Evolutionary conservation across 2,329 filamentous ascomycete species (phyloP).

Genomic region (Fusarium longipes): DNA sequence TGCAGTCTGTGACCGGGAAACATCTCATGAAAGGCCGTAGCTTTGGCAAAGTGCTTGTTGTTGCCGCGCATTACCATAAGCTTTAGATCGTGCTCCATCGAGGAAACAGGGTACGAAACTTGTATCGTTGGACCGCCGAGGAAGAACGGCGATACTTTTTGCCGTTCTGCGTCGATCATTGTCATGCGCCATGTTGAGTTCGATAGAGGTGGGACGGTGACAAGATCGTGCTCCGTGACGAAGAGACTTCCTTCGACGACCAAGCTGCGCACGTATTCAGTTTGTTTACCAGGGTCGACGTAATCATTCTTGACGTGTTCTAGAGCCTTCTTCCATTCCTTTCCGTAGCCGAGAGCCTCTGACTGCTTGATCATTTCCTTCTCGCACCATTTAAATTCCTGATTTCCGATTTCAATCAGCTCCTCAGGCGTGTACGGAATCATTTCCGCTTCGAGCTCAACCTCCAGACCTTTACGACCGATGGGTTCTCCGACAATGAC

Average conservation of each 20-base stretch:
- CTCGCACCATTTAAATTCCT: conserved; percentile 34
- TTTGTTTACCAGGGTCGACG: conserved; percentile 31
- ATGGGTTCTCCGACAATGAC: conserved; percentile 27
- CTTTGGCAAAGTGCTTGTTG: conserved; percentile 28
- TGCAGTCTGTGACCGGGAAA: conserved; percentile 27
- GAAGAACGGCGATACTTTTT: conserved; percentile 28
- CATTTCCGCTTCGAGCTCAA: conserved; percentile 35
- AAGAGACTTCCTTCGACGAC: conserved; percentile 33
- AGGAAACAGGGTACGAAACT: conserved; percentile 25
- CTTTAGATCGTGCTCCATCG: conserved; percentile 31
- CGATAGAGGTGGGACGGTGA: conserved; percentile 17
- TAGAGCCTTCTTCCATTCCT: conserved; percentile 30
- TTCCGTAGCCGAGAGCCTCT: conserved; percentile 20
- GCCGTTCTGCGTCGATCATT: conserved; percentile 30
- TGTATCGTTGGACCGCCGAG: conserved; percentile 25
- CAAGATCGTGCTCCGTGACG: conserved; percentile 31
- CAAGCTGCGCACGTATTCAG: conserved; percentile 18
- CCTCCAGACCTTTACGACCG: conserved; percentile 20
- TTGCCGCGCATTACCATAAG: conserved; percentile 38
- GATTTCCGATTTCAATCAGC: conserved; percentile 28
- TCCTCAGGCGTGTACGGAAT: conserved; percentile 30
- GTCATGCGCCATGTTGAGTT: conserved; percentile 39
- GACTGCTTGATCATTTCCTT: conserved; percentile 37
- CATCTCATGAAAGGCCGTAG: conserved; percentile 32
- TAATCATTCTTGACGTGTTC: conserved; percentile 35